Conservation (phyloP, 2,329 filamentous ascomycete genomes). For the Colletotrichum sp. region DNA sequence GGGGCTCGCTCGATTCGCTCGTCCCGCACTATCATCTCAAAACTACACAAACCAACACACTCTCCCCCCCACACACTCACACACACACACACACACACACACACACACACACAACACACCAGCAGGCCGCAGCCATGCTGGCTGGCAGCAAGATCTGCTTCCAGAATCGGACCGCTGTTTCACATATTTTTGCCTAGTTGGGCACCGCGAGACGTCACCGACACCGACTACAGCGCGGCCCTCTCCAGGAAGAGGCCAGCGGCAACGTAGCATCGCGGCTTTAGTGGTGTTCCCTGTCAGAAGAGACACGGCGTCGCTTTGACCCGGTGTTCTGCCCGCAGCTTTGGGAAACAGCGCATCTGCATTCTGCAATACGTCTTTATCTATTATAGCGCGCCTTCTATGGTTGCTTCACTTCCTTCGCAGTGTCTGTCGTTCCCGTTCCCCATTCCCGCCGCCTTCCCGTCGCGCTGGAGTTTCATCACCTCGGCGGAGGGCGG, state of each 20-base stretch:
- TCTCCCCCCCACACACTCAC: no score
- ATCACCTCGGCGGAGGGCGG: background rate
- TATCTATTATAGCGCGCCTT: background rate
- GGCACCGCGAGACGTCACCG: background rate
- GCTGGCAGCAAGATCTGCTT: background rate
- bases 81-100: background rate
- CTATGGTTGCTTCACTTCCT: background rate
- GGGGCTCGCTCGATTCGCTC: no score
- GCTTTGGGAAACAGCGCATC: background rate
- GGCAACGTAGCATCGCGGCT: background rate
- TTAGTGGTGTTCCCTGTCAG: constrained; percentile 1
- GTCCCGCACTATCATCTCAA: no score
- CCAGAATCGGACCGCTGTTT: constrained; percentile 5
- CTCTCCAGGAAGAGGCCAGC: background rate
- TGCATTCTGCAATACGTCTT: background rate
- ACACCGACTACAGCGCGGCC: background rate
- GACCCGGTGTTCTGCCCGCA: background rate
- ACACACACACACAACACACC: background rate
- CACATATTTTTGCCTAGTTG: background rate
- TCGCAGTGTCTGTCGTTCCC: background rate
- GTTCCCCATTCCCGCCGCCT: background rate
- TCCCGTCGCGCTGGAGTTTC: background rate
- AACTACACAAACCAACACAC: no score
- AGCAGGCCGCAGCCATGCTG: background rate
- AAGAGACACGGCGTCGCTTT: background rate